Percentiles rank a stretch among this genome's conserved stretches.
These are phyloP conservation scores for Limonium bicolor DNA, from an alignment of 148 eudicot genomes.

Conservation along the genomic window DNA sequence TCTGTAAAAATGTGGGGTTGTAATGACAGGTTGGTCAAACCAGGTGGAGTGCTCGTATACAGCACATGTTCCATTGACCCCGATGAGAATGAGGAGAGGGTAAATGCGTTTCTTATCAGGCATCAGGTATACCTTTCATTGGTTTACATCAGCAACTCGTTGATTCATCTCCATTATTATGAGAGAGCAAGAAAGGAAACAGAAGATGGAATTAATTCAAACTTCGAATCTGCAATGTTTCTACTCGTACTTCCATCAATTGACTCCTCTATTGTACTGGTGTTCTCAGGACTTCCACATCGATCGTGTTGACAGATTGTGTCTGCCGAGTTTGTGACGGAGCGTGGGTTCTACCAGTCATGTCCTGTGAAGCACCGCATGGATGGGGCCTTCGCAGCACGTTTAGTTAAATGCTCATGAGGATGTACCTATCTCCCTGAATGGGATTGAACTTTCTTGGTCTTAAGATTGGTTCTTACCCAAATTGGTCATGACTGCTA, in stretches of 20 bases:
- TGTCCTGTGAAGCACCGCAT: conserved; percentile 75
- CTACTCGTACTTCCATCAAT: no score
- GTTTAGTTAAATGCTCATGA: conserved; percentile 34
- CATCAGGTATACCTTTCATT: conserved; percentile 47
- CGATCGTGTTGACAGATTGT: conserved; percentile 53
- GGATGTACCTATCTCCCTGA: no score
- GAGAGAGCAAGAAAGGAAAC: no score
- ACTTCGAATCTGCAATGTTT: no score
- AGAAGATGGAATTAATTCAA: no score
- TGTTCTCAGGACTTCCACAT: conserved; percentile 49
- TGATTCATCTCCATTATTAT: no score
- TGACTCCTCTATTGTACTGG: neutral
- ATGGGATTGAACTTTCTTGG: no score
- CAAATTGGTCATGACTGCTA: no score
- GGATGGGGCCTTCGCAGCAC: conserved; percentile 98
- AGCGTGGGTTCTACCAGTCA: conserved; percentile 62
- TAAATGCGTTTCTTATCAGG: conserved; percentile 64
- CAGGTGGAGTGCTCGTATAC: conserved; percentile 75
- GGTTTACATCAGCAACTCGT: no score
- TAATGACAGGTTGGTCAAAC: conserved; percentile 56
- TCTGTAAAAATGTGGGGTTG: neutral
- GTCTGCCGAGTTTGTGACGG: conserved; percentile 40
- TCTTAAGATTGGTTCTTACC: no score
- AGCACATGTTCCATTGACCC: conserved; percentile 95
- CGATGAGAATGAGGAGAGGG: conserved; percentile 86